These are phyloP conservation scores for Daldinia concentrica DNA, from an alignment of 495 filamentous ascomycete species.

Conservation along the genomic window DNA sequence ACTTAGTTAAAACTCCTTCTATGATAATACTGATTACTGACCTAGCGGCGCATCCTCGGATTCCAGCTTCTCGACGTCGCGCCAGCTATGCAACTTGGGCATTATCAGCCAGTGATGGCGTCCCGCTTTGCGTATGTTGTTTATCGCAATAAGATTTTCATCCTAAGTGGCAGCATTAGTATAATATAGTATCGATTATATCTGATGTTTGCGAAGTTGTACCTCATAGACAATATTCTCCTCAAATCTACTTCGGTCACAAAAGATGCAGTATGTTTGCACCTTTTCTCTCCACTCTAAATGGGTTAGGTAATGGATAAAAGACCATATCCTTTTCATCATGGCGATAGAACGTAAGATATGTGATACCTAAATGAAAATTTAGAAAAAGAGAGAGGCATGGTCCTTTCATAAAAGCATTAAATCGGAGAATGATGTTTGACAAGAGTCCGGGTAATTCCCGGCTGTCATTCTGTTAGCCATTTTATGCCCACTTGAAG, in stretches of 20 bases:
- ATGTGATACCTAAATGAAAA: not conserved
- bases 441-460: constrained; percentile 1
- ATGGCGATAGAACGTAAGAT: not conserved
- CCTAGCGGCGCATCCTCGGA: constrained; percentile 7
- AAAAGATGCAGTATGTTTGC: constrained; percentile 30
- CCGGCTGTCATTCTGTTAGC: not conserved
- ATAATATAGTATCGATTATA: not conserved
- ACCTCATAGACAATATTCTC: constrained; percentile 36
- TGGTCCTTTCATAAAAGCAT: not conserved
- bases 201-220: not conserved
- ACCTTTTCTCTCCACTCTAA: constrained; percentile 31
- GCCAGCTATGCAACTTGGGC: constrained; percentile 28
- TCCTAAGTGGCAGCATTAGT: constrained; percentile 11
- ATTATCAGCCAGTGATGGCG: constrained; percentile 36
- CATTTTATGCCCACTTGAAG: not conserved
- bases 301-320: constrained; percentile 26
- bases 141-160: constrained; percentile 27
- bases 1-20: not conserved
- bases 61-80: constrained; percentile 29
- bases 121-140: constrained; percentile 23
- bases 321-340: constrained; percentile 3
- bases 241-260: constrained; percentile 28
- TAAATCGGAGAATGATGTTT: not conserved
- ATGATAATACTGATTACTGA: not conserved
- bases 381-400: not conserved